These are phyloP conservation scores for Trichomonas gallinae DNA, from an alignment of 208 protist species.

Conservation along the genomic window DNA sequence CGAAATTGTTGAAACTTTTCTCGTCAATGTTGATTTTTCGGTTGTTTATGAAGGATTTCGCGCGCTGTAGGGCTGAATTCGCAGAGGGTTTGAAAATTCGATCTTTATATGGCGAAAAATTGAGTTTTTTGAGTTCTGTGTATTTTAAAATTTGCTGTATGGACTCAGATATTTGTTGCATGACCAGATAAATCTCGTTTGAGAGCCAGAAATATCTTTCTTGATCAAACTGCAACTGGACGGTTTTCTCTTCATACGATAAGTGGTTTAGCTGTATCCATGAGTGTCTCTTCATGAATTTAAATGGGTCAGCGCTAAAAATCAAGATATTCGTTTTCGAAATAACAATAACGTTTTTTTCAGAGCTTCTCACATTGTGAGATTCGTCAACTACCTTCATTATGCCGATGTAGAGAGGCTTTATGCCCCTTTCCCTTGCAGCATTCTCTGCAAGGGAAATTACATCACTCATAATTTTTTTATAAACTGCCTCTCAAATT, in stretches of 20 bases:
- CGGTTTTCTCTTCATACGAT: neutral
- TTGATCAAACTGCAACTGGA: neutral
- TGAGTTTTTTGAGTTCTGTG: neutral
- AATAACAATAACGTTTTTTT: neutral
- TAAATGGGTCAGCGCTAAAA: neutral
- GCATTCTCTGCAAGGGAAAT: neutral
- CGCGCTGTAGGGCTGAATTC: neutral
- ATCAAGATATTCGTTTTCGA: neutral
- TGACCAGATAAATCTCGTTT: neutral
- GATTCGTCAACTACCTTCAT: neutral
- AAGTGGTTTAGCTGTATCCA: neutral
- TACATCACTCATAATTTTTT: neutral
- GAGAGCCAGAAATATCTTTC: neutral
- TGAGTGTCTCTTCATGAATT: neutral
- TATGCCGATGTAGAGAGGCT: neutral
- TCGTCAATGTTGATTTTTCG: neutral
- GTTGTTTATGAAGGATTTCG: neutral
- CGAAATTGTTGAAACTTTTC: neutral
- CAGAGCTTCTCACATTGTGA: neutral
- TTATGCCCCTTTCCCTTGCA: neutral
- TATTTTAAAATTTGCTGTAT: neutral
- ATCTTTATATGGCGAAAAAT: neutral
- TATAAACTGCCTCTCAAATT: no score
- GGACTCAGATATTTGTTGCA: neutral
- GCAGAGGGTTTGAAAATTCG: neutral